phyloP scores from a whole-genome alignment of 192 early-diverging fungal genomes.

The Gryganskiella cystojenkinii region DNA sequence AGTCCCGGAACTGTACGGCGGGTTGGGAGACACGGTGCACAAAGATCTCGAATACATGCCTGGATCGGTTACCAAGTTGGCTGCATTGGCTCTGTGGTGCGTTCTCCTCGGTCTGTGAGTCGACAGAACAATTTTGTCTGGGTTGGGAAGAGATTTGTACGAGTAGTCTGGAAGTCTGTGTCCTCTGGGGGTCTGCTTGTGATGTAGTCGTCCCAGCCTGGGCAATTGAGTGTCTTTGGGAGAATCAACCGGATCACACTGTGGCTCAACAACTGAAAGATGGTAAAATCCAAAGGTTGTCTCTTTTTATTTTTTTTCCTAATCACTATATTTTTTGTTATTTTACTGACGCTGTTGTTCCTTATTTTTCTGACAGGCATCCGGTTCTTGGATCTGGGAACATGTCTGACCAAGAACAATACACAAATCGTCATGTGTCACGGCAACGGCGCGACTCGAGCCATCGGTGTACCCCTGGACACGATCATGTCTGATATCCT shows the following conservation, averaged over 20 bases:
- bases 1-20: slow-evolving; percentile 32
- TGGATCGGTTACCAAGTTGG: slow-evolving; percentile 28
- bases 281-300: slow-evolving; percentile 19
- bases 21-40: slow-evolving; percentile 38
- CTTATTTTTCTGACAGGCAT: slow-evolving; percentile 46
- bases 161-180: slow-evolving; percentile 35
- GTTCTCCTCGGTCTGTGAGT: slow-evolving; percentile 33
- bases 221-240: slow-evolving; percentile 50
- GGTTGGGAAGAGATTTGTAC: slow-evolving; percentile 50
- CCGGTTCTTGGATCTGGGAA: slow-evolving; percentile 53
- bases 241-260: slow-evolving; percentile 49
- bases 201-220: slow-evolving; percentile 27
- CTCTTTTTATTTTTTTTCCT: not conserved
- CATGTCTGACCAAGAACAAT: slow-evolving; percentile 44
- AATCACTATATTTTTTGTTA: too few species aligned
- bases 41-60: slow-evolving; percentile 33
- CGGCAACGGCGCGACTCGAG: slow-evolving; percentile 23
- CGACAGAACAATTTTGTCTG: slow-evolving; percentile 46
- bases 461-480: slow-evolving; percentile 42
- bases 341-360: not conserved
- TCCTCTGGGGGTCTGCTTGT: slow-evolving; percentile 41
- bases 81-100: slow-evolving; percentile 49
- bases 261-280: slow-evolving; percentile 44
- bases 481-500: slow-evolving; percentile 29
- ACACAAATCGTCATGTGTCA: slow-evolving; percentile 48